Conservation (phyloP, 495 filamentous ascomycete species). For the Hypoxylon lienhwacheense region DNA sequence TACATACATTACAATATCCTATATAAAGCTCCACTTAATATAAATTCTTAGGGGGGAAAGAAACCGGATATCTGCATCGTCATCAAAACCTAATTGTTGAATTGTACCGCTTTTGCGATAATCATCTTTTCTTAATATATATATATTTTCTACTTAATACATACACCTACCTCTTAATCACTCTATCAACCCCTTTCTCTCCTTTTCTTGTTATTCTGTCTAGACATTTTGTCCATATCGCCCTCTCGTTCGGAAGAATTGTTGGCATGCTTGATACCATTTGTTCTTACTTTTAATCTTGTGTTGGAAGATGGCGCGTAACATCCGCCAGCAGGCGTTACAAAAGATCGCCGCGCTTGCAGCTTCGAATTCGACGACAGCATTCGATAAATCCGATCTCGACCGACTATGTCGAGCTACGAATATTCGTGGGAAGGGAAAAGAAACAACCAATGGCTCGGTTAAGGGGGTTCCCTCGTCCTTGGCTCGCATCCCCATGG, state of each 20-base stretch:
- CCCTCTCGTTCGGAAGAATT: not conserved
- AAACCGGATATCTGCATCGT: conserved; percentile 15
- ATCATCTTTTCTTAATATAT: no score
- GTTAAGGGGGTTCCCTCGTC: conserved; percentile 32
- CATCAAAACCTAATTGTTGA: conserved; percentile 26
- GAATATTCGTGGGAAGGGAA: conserved; percentile 41
- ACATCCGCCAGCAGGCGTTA: conserved; percentile 65
- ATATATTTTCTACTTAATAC: no score
- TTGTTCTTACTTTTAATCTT: not conserved
- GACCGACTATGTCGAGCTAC: conserved; percentile 62
- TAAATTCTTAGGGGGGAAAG: conserved; percentile 19
- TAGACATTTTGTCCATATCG: conserved; percentile 2
- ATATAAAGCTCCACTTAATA: conserved; percentile 4
- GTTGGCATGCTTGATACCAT: conserved; percentile 2
- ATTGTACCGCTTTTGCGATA: conserved; percentile 16
- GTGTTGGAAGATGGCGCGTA: conserved; percentile 45
- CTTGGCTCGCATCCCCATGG: conserved; percentile 54
- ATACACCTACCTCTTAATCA: no score
- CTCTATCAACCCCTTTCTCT: conserved; percentile 4
- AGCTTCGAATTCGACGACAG: conserved; percentile 50
- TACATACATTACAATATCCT: no score
- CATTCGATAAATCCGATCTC: conserved; percentile 66
- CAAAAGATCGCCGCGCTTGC: conserved; percentile 70
- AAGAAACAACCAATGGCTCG: conserved; percentile 42
- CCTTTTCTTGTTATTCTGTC: not conserved